Evolutionary conservation across 257 asterid genomes (phyloP).

Genomic region (Voacanga thouarsii): DNA sequence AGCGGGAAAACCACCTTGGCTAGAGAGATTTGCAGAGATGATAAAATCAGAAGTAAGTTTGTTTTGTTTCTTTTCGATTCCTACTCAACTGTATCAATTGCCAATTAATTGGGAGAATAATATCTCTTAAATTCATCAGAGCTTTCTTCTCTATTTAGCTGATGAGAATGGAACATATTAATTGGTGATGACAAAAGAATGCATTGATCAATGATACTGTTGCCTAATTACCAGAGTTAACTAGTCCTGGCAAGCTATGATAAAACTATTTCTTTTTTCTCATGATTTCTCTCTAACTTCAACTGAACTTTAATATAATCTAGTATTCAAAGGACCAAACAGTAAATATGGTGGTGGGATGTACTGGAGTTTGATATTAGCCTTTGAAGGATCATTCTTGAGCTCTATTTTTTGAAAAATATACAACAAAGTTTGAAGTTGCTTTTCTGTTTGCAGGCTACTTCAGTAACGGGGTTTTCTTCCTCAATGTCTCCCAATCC

Average conservation of each 20-base stretch:
- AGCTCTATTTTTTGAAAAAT: neutral
- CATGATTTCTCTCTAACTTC: neutral
- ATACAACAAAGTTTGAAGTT: neutral
- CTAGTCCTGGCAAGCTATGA: neutral
- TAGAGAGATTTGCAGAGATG: slow-evolving; percentile 72
- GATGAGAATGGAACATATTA: neutral
- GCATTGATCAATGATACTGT: neutral
- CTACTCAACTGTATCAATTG: neutral
- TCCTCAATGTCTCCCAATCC: slow-evolving; percentile 84
- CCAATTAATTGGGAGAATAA: neutral
- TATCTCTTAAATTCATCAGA: neutral
- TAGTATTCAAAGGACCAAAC: neutral
- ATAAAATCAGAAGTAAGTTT: slow-evolving; percentile 55
- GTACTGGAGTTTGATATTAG: neutral
- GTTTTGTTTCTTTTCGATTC: neutral
- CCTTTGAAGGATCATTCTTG: neutral
- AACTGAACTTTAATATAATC: neutral
- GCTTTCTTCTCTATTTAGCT: neutral
- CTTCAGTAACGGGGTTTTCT: slow-evolving; percentile 57
- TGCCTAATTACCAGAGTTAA: neutral
- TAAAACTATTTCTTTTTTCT: neutral
- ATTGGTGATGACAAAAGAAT: neutral
- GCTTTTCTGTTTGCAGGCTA: slow-evolving; percentile 46
- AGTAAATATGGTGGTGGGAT: neutral
- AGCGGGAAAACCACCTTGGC: slow-evolving; percentile 94